Evolutionary conservation across 352 stramenopile species (phyloP).

Genomic region (Phytophthora crassamura): DNA sequence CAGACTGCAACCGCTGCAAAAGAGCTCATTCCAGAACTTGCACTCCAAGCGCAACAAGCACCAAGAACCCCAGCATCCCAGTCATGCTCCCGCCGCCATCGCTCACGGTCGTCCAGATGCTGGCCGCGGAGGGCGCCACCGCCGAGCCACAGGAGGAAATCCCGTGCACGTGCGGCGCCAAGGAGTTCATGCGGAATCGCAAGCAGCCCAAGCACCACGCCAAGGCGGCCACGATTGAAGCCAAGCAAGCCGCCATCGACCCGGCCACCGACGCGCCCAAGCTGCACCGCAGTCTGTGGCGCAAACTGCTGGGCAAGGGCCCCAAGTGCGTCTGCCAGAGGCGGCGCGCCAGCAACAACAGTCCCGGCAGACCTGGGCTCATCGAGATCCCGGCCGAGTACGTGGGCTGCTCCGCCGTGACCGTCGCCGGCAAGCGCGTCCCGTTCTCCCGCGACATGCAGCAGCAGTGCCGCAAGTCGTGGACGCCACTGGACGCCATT

Average conservation of each 20-base stretch:
- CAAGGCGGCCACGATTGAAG: conserved; percentile 14
- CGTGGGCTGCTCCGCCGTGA: conserved; percentile 47
- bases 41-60: conserved; percentile 18
- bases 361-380: conserved; percentile 15
- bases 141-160: conserved; percentile 3
- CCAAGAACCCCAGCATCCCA: neutral
- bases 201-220: conserved; percentile 24
- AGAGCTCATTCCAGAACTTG: conserved; percentile 29
- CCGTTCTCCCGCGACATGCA: conserved; percentile 65
- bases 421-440: conserved; percentile 58
- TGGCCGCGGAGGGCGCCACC: conserved; percentile 4
- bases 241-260: conserved; percentile 35
- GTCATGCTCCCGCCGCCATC: conserved; percentile 30
- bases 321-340: conserved; percentile 63
- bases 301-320: conserved; percentile 59
- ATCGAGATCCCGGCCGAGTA: conserved; percentile 58
- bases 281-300: conserved; percentile 61
- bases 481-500: conserved; percentile 55
- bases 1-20: neutral
- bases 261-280: conserved; percentile 15
- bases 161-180: conserved; percentile 48
- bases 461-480: conserved; percentile 46
- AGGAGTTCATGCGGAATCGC: conserved; percentile 36
- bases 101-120: conserved; percentile 31
- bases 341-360: neutral